Evolutionary conservation across 2,329 filamentous ascomycete species (phyloP).

Genomic region (Monilinia aucupariae): DNA sequence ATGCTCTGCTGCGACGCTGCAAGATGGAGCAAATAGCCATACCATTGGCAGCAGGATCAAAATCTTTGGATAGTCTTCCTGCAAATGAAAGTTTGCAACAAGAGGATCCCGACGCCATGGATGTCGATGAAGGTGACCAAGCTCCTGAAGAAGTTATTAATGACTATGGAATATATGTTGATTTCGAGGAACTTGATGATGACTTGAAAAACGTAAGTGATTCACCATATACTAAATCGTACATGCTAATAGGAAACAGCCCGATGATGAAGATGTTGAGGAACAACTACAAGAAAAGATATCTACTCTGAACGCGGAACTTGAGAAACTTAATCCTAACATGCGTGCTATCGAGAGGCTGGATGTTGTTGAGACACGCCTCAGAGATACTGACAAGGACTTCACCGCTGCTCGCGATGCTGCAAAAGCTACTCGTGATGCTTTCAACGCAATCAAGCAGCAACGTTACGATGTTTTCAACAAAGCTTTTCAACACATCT

Average conservation of each 20-base stretch:
- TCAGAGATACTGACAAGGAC: slow-evolving; percentile 79
- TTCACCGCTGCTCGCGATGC: slow-evolving; percentile 77
- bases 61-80: slow-evolving; percentile 70
- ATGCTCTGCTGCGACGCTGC: slow-evolving; percentile 78
- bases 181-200: slow-evolving; percentile 77
- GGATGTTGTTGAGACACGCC: slow-evolving; percentile 75
- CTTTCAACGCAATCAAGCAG: slow-evolving; percentile 75
- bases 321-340: slow-evolving; percentile 94
- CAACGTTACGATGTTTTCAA: slow-evolving; percentile 88
- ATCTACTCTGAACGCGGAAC: slow-evolving; percentile 63
- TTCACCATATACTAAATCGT: slow-evolving; percentile 31
- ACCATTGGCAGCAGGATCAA: slow-evolving; percentile 68
- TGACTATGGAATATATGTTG: slow-evolving; percentile 85
- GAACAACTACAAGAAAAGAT: slow-evolving; percentile 74
- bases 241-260: slow-evolving; percentile 41
- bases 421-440: slow-evolving; percentile 70
- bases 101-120: slow-evolving; percentile 83
- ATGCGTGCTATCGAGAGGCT: slow-evolving; percentile 92
- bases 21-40: slow-evolving; percentile 90
- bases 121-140: slow-evolving; percentile 70
- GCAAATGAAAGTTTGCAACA: slow-evolving; percentile 77
- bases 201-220: slow-evolving; percentile 71
- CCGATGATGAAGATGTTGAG: slow-evolving; percentile 65
- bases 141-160: slow-evolving; percentile 64
- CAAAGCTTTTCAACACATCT: slow-evolving; percentile 90